Percentiles rank a stretch among this genome's conserved stretches.
Evolutionary conservation across 805 yeast species (phyloP).

Genomic region (Ogataea trehalophila): DNA sequence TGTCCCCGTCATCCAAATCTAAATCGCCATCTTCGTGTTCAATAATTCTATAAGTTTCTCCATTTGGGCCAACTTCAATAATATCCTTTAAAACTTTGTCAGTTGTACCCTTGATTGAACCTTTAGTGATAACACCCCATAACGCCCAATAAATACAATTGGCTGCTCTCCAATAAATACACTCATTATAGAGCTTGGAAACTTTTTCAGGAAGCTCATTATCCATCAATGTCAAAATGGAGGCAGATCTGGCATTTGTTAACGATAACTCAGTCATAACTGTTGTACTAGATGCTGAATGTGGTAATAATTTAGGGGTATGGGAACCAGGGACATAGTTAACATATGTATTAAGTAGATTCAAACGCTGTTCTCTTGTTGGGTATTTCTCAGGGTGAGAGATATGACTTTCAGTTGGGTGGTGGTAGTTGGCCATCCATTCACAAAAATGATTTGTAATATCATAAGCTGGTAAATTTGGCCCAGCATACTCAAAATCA

Average conservation of each 20-base stretch:
- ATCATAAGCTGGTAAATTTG: conserved; percentile 85
- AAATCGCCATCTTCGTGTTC: conserved; percentile 23
- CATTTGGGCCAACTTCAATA: conserved; percentile 50
- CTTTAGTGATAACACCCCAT: conserved; percentile 73
- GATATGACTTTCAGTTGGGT: conserved; percentile 47
- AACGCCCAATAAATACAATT: conserved; percentile 78
- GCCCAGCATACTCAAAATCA: conserved; percentile 94
- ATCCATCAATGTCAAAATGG: conserved; percentile 34
- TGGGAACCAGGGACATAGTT: conserved; percentile 43
- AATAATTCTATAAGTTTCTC: conserved; percentile 40
- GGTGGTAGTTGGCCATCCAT: conserved; percentile 95
- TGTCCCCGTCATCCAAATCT: conserved; percentile 27
- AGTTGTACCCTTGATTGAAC: conserved; percentile 14
- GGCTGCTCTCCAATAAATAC: conserved; percentile 73
- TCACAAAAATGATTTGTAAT: conserved; percentile 91
- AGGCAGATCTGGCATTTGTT: conserved; percentile 22
- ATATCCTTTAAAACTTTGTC: conserved; percentile 18
- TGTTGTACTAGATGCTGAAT: conserved; percentile 4
- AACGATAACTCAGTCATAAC: conserved; percentile 6
- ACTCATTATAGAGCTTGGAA: conserved; percentile 55
- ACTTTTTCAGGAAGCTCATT: conserved; percentile 31
- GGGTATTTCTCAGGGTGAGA: conserved; percentile 64
- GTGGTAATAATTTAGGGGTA: conserved; percentile 21
- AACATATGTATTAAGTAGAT: conserved; percentile 73
- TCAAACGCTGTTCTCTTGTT: conserved; percentile 56